These are phyloP conservation scores for Trichoderma orchidacearum DNA, from an alignment of 495 filamentous ascomycete species.

Conservation along the genomic window DNA sequence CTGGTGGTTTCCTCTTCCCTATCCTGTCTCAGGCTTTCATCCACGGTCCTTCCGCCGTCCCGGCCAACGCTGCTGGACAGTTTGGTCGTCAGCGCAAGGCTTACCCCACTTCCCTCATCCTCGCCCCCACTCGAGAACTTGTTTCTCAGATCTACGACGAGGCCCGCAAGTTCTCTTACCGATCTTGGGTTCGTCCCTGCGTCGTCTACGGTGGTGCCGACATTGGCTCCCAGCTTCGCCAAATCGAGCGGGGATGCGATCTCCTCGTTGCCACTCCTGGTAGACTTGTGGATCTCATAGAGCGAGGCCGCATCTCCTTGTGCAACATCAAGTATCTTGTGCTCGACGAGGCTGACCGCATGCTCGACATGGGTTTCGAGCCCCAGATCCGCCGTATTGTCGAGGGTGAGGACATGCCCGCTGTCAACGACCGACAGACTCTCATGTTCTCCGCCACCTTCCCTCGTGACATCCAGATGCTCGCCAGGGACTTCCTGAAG, in stretches of 20 bases:
- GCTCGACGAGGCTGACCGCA: conserved; percentile 97
- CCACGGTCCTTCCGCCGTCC: conserved; percentile 62
- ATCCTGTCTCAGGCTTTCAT: conserved; percentile 93
- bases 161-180: conserved; percentile 94
- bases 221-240: conserved; percentile 88
- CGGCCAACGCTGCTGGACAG: conserved; percentile 43
- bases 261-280: conserved; percentile 93
- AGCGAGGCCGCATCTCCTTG: conserved; percentile 94
- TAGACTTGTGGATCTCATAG: conserved; percentile 92
- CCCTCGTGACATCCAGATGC: conserved; percentile 97
- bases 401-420: conserved; percentile 94
- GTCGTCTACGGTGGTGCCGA: conserved; percentile 99
- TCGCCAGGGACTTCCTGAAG: conserved; percentile 93
- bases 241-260: conserved; percentile 96
- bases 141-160: conserved; percentile 98
- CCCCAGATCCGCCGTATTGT: conserved; percentile 98
- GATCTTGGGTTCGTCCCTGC: conserved; percentile 95
- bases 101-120: conserved; percentile 85
- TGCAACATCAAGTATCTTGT: conserved; percentile 98
- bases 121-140: conserved; percentile 93
- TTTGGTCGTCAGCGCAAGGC: conserved; percentile 87
- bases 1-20: conserved; percentile 96
- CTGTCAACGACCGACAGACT: conserved; percentile 72
- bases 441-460: conserved; percentile 99
- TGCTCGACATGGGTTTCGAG: conserved; percentile 99